Percentiles rank a stretch among this genome's conserved stretches.
phyloP scores from a whole-genome alignment of 202 grass and related monocot species.

The Tripidium arundinaceum region DNA sequence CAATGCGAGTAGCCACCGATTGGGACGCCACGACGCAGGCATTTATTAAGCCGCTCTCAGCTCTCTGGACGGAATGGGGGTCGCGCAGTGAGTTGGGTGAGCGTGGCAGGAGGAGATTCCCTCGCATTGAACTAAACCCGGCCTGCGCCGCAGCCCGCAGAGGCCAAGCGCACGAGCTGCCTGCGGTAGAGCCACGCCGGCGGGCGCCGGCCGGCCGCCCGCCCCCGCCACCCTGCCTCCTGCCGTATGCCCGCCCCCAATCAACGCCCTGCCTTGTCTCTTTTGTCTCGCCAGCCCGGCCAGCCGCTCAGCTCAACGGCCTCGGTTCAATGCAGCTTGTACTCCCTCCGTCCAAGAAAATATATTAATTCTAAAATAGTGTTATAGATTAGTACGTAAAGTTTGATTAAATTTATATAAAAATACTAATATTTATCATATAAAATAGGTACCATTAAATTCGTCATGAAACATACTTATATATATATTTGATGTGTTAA shows the following conservation, averaged over 20 bases:
- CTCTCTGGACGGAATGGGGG: not conserved
- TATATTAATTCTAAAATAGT: too few species aligned
- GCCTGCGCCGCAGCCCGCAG: not conserved
- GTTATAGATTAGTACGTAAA: too few species aligned
- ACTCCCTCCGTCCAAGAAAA: not conserved
- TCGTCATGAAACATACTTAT: too few species aligned
- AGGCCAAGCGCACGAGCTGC: not conserved
- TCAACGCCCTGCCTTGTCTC: slow-evolving; percentile 21
- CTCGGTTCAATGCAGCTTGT: not conserved
- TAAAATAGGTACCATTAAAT: too few species aligned
- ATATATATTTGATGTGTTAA: too few species aligned
- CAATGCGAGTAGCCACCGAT: not conserved
- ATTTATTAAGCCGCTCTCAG: not conserved
- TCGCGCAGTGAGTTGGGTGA: slow-evolving; percentile 14
- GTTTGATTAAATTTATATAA: too few species aligned
- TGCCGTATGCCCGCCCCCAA: not conserved
- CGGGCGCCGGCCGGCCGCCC: too few species aligned
- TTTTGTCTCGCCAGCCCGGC: not conserved
- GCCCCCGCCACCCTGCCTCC: too few species aligned
- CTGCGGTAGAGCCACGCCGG: not conserved
- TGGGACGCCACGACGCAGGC: not conserved
- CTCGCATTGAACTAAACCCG: slow-evolving; percentile 21
- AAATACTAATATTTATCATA: too few species aligned
- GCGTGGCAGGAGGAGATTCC: slow-evolving; percentile 39
- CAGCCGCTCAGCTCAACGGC: not conserved